Conservation (phyloP, 768 basidiomycete genomes). For the Leccinellum albellum region DNA sequence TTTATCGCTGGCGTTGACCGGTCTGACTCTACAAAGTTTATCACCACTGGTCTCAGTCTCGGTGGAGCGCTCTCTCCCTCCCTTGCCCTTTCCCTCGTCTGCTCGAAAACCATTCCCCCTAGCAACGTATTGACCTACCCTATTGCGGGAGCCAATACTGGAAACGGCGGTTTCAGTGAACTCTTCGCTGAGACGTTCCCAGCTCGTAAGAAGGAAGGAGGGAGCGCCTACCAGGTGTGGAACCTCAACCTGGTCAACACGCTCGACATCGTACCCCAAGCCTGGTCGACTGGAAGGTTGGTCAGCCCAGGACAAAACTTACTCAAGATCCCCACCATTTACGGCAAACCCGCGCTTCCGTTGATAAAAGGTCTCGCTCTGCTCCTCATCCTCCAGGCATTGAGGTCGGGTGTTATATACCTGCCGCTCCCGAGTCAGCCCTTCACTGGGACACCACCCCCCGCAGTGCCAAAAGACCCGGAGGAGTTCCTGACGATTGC, state of each 20-base stretch:
- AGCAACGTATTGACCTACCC: slow-evolving; percentile 3
- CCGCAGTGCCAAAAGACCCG: neutral
- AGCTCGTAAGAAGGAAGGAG: neutral
- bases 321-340: slow-evolving; percentile 1
- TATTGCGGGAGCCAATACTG: slow-evolving; percentile 9
- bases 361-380: neutral
- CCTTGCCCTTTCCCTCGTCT: slow-evolving; percentile 4
- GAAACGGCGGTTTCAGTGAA: neutral
- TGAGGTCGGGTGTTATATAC: neutral
- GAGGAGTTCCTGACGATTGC: neutral
- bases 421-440: neutral
- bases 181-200: slow-evolving; percentile 1
- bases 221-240: slow-evolving; percentile 4
- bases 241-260: slow-evolving; percentile 13
- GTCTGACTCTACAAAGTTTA: neutral
- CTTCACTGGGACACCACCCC: neutral
- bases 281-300: neutral
- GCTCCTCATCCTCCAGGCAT: neutral
- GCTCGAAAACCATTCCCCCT: neutral
- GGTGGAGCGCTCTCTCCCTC: slow-evolving; percentile 9
- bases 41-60: slow-evolving; percentile 14
- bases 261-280: slow-evolving; percentile 12
- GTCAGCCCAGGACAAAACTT: neutral
- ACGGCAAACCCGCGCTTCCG: neutral
- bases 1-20: neutral